These are phyloP conservation scores for Vachellia pachyceras DNA, from an alignment of 306 rosid species.

Conservation along the genomic window DNA sequence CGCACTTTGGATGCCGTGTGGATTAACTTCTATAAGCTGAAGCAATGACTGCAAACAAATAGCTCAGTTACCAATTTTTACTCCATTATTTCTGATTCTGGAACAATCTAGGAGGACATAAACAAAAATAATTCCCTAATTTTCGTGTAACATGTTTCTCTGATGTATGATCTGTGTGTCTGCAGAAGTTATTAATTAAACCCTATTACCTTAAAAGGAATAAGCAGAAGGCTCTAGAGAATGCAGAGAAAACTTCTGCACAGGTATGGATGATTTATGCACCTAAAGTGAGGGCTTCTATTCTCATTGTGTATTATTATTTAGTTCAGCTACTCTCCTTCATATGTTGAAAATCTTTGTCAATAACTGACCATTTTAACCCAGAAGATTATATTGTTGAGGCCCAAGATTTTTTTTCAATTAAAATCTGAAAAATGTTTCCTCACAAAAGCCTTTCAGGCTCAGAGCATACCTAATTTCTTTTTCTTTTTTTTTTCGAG, in stretches of 20 bases:
- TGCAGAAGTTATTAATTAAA: conserved; percentile 78
- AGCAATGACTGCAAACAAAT: not conserved
- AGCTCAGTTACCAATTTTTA: conserved; percentile 1
- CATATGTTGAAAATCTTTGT: conserved; percentile 8
- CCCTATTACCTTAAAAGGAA: conserved; percentile 82
- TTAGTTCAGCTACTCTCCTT: conserved; percentile 25
- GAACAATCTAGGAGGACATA: not conserved
- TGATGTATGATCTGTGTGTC: conserved; percentile 28
- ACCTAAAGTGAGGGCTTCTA: conserved; percentile 18
- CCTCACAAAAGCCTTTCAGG: not conserved
- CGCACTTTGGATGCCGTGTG: not conserved
- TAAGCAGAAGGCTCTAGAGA: conserved; percentile 80
- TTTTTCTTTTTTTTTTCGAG: too few species aligned
- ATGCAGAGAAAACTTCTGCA: conserved; percentile 64
- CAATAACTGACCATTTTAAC: not conserved
- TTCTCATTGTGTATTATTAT: conserved; percentile 8
- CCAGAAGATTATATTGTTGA: not conserved
- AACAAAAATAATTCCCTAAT: conserved; percentile 26
- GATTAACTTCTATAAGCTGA: conserved; percentile 17
- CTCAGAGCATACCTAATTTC: too few species aligned
- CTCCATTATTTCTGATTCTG: conserved; percentile 20
- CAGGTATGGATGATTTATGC: conserved; percentile 60
- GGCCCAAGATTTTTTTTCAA: not conserved
- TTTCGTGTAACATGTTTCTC: conserved; percentile 18
- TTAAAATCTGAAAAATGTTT: not conserved